Evolutionary conservation across 2,329 filamentous ascomycete genomes (phyloP), one percentile per base, ranked within the genome.

Genomic region (Paraphaeosphaeria sporulosa): DNA sequence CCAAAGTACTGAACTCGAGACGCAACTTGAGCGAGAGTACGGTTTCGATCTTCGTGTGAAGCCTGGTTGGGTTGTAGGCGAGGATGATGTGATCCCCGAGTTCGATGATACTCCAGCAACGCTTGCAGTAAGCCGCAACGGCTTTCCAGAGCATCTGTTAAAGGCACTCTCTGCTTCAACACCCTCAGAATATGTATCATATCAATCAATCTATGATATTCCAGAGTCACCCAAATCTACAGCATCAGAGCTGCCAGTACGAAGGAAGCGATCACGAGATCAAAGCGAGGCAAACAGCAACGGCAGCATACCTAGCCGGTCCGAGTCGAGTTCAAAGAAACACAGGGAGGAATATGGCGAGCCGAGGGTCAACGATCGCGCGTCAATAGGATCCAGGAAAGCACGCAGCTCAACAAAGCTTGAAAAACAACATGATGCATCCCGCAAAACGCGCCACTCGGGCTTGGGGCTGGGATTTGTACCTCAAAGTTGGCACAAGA

Each of bases 401-500:
- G 17, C 10, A 13, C n/a, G 43, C 17, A 38, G 15, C 27, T 21
- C 17, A n/a, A 21, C 23, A 10, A 7, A 15, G 23, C 21, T 9
- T 19, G 9, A 10, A 23, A 42, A 27, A 27, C 32, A 46, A 51
- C 40, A n/a, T 56, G 47, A 32, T 48, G 4, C 44, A 30, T 23
- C 38, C 3, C 55, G 65, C 1, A 57, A 49, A 17, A 70, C 64
- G 1, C 64, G 69, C 1, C 66, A 69, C 50, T 68, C 64, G 0
- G 65, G 68, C 1, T 23, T 64, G 12, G 19, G 40, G 1, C 57
- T 64, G 0, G 60, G 66, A 12, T 69, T 64, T 25, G 42, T 47
- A 4, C 69, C 68, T 1, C 59, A 49, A 17, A 25, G 49, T 1
- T 70, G 68, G 68, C 57, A 62, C 27, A 68, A 55, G 46, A 63